Conservation (phyloP, 192 early-diverging fungal genomes). For the Coemansia sp. region DNA sequence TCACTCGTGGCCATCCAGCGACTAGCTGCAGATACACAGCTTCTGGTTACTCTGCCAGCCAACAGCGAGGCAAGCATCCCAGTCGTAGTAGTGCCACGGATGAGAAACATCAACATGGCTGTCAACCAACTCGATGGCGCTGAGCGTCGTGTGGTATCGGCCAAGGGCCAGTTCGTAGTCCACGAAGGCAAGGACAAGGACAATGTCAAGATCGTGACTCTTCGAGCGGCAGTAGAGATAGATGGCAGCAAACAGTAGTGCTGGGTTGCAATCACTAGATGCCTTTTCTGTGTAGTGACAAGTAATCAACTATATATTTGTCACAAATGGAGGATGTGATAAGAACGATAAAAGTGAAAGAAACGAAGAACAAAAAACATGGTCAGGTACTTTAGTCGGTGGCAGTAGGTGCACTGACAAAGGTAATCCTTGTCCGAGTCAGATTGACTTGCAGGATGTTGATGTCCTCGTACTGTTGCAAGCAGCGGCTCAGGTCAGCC, state of each 20-base stretch:
- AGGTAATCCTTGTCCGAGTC: conserved; percentile 61
- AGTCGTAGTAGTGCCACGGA: conserved; percentile 24
- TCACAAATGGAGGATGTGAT: neutral
- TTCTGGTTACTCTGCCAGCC: conserved; percentile 32
- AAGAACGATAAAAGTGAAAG: neutral
- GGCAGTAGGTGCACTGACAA: conserved; percentile 32
- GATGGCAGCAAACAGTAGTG: neutral
- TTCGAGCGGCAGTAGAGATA: conserved; percentile 17
- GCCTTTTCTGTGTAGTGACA: neutral
- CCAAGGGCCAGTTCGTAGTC: conserved; percentile 33
- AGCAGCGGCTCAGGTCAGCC: conserved; percentile 72
- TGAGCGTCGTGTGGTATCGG: neutral
- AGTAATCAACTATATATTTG: neutral
- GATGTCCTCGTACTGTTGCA: conserved; percentile 74
- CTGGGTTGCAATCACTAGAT: neutral
- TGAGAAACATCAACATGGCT: neutral
- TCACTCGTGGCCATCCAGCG: conserved; percentile 19
- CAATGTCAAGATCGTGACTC: conserved; percentile 49
- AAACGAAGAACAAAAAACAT: neutral
- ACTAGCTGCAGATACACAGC: conserved; percentile 28
- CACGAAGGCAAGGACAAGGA: conserved; percentile 56
- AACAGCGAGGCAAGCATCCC: conserved; percentile 41
- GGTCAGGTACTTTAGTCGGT: neutral
- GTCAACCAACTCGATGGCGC: neutral
- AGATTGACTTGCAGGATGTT: conserved; percentile 72